Base-by-base conservation (phyloP, 179 eudicot genomes). In the Corrigiola litoralis region DNA sequence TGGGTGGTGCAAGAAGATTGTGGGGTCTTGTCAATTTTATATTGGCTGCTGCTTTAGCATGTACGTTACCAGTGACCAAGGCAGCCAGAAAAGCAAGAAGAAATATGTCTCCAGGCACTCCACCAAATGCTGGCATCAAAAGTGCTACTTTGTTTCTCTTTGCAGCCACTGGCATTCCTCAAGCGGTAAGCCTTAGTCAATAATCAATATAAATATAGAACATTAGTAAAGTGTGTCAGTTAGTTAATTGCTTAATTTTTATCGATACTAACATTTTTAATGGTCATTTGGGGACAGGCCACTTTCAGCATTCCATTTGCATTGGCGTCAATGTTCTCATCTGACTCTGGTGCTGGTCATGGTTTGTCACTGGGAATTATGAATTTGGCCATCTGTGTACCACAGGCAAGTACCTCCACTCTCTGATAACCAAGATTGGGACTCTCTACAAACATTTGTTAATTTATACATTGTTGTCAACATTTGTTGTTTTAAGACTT, bases 261-360 rank as follows among this genome's bases (percentile, higher is more conserved):
- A n/a, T n/a, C n/a, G n/a, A n/a, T n/a, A n/a, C n/a, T n/a, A n/a
- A 38, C 44, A 38, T 16, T 21, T 7, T 2, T 29, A 2, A 3
- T 5, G 0, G 14, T 40, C 31, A 9, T 64, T 28, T 53, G 2
- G 61, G 28, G 17, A 69, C 72, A 81, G 85, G 75, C 75, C 14
- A 77, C 73, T 50, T 75, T 2, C 5, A 81, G 82, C 50, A 77
- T 81, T 57, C 85, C 85, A 14, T 81, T 74, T 62, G 82, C 85
- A 13, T 24, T 81, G 46, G 85, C 82, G 16, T 75, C 85, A 14
- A 81, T 75, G 63, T 81, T 61, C 45, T 77, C 80, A 5, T 33
- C 73, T 24, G 73, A 70, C 56, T 62, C 75, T 27, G 77, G 78
- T 16, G 53, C 74, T 33, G 85, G 85, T 2, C 85, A 81, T 47